Base-by-base conservation (phyloP, 805 yeast species). In the Schwanniomyces vanrijiae region DNA sequence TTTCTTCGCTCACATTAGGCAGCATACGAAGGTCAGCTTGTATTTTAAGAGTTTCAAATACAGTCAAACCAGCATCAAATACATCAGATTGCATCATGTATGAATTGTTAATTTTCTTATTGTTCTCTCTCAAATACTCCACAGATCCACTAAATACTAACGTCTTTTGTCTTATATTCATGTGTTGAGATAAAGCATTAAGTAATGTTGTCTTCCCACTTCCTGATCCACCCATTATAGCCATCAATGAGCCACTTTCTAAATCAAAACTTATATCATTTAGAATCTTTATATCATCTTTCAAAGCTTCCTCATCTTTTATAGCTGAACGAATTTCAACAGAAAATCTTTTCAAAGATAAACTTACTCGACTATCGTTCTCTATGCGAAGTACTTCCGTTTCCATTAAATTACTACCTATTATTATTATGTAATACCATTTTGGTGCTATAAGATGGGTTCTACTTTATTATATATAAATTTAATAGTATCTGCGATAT, bases 201-300 rank as follows among this genome's bases (percentile, higher is more conserved):
- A 89, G 68, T 38, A 89, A 61, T 0, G 96, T 87, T 0, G 96
- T 89, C 58, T 90, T 89, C 3, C 96, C 96, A 3, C 90, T 82
- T 0, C 96, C 96, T 0, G 91, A 85, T 0, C 96, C 92, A 2
- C 96, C 96, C 70, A 90, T 77, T 8, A 89, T 86, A 5, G 95
- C 95, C 64, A 89, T 75, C 33, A 90, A 64, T 8, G 84, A 71
- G 14, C 88, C 87, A 11, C 78, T 62, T 0, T 80, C 77, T 9
- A 87, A 69, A 43, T 81, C 82, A 49, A 87, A 75, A 2, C 87
- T 80, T 40, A 88, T 69, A 22, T 80, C 59, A 45, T 71, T 61
- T 22, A 72, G 52, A 22, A 72, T 68, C 22, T 26, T 37, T 4
- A 19, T 35, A 24, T 37, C 28, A 4, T 37, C 37, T 2, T 4